Evolutionary conservation across 169 alveolate genomes (phyloP).

Genomic region (Plasmodium yoelii): DNA sequence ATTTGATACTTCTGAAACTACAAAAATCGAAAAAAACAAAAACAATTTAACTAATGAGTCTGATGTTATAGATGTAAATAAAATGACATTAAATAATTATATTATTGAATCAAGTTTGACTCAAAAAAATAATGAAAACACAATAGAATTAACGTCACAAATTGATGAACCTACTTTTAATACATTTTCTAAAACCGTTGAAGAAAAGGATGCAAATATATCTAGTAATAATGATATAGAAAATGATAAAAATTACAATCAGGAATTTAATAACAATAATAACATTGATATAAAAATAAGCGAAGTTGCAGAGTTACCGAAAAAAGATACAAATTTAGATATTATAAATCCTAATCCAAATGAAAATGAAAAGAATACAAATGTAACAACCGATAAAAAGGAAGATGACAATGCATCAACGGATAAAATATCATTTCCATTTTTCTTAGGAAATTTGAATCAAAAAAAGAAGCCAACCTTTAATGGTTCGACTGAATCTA

Average conservation of each 20-base stretch:
- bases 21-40: neutral
- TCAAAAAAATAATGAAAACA: neutral
- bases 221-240: neutral
- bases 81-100: neutral
- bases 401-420: neutral
- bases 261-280: slow-evolving; percentile 3
- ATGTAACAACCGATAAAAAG: neutral
- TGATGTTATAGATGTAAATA: slow-evolving; percentile 2
- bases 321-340: slow-evolving; percentile 3
- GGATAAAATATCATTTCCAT: slow-evolving; percentile 1
- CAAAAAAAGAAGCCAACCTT: neutral
- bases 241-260: neutral
- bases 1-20: slow-evolving; percentile 22
- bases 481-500: neutral
- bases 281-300: slow-evolving; percentile 17
- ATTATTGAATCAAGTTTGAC: slow-evolving; percentile 8
- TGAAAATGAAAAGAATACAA: neutral
- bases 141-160: neutral
- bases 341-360: neutral
- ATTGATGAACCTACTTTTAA: neutral
- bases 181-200: neutral
- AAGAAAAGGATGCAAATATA: neutral
- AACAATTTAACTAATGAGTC: neutral
- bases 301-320: slow-evolving; percentile 35
- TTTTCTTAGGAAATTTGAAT: neutral